Evolutionary conservation across 805 yeast genomes (phyloP), one percentile per base, ranked within the genome.

Genomic region (Metschnikowia matae): DNA sequence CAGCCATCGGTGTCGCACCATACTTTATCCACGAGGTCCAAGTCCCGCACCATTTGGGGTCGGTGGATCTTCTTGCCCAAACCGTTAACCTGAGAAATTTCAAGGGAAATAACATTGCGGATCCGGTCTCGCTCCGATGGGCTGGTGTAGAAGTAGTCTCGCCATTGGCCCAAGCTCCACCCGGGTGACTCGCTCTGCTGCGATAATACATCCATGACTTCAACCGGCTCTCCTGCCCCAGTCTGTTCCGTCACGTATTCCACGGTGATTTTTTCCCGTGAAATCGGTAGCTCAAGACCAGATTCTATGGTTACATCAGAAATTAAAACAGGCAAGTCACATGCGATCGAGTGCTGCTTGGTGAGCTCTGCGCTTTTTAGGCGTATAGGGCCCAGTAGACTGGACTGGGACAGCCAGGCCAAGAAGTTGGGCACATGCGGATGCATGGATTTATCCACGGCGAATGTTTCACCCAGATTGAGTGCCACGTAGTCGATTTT

Each of bases 191-290:
- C 74, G 36, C 81, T 78, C 49, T 85, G 84, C 60, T 90, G 97
- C 0, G 95, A 84, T 20, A 86, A 73, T 3, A 89, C 96, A 63
- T 90, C 96, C 92, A 90, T 88, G 1, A 90, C 96, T 49, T 88
- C 95, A 1, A 90, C 78, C 0, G 77, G 77, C 3, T 69, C 68
- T 36, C 83, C 85, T 4, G 68, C 78, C 0, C 96, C 96, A 26
- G 89, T 76, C 11, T 73, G 61, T 4, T 77, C 75, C 0, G 85
- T 71, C 0, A 88, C 75, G 52, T 80, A 70, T 40, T 77, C 73
- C 5, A 88, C 82, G 6, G 81, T 75, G 37, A 87, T 69, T 3
- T 66, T 59, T 6, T 61, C 59, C 10, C 61, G 57, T 1, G 55
- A 37, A 4, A 34, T 21, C 0, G 96, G 95, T n/a, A 83, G 64